Base-by-base conservation (phyloP, 1,139 yeast species). In the Arxiozyma bovina region DNA sequence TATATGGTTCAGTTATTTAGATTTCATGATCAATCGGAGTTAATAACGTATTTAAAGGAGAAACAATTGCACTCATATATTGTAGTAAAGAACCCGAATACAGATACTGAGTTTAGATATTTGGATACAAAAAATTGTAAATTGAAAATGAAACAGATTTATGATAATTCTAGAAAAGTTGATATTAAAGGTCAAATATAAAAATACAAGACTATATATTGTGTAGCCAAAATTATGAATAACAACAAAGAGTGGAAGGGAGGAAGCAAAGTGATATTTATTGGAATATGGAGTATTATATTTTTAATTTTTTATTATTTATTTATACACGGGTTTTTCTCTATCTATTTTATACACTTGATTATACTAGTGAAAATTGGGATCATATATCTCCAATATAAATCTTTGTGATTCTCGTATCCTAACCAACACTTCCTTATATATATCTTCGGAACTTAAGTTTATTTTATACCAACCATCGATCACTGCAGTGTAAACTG, bases 131-230 rank as follows among this genome's bases (percentile, higher is more conserved):
- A 58, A 46, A 69, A 74, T 25, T 73, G 75, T 48, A 74, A 82
- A 62, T 63, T 73, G 0, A 65, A 68, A 0, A 73, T 86, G 15
- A 75, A 75, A 51, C 71, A 73, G 9, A 73, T 79, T 20, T 74
- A 76, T 53, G 71, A 73, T 50, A 71, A 76, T 23, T 75, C 79
- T 60, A 79, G 75, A 57, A 85, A 79, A 65, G 83, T 91, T n/a
- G 97, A 91, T 67, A 90, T 91, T 57, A 91, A 90, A 73, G 97
- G 98, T 0, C 97, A 91, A 69, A 77, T 85, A 21, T 87, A 38
- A 46, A 30, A 7, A 23, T 43, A 22, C 45, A 67, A 66, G 15
- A 18, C 21, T 27, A 38, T 18, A 25, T 22, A 34, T 15, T 34
- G n/a, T 3, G 3, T 34, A 34, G n/a, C n/a, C 12, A 34, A 4